Evolutionary conservation across 2,329 filamentous ascomycete genomes (phyloP).

Genomic region (Claviceps purpurea): DNA sequence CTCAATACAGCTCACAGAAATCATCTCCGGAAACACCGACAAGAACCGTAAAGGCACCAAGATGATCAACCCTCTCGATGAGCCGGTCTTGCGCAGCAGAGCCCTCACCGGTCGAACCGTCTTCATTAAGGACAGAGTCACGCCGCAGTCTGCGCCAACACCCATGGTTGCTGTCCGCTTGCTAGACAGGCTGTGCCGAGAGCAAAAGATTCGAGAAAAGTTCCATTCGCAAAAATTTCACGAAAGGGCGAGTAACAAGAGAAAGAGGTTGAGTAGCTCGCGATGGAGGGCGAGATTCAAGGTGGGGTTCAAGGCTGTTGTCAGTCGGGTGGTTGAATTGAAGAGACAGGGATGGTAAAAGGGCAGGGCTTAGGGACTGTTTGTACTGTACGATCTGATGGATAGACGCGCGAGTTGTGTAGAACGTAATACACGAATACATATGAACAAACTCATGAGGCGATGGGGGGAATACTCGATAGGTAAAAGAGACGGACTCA

Average conservation of each 20-base stretch:
- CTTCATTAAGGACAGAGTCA: constrained; percentile 19
- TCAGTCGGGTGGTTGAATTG: constrained; percentile 53
- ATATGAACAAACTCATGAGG: neutral
- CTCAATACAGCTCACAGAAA: constrained; percentile 20
- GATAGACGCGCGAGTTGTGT: neutral
- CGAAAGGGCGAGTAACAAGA: constrained; percentile 62
- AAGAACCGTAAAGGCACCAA: constrained; percentile 11
- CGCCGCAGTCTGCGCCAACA: constrained; percentile 22
- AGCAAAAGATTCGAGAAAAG: constrained; percentile 47
- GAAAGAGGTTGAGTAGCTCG: constrained; percentile 59
- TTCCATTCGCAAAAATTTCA: constrained; percentile 51
- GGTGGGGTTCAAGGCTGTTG: constrained; percentile 50
- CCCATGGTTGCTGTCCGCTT: constrained; percentile 30
- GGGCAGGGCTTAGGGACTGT: neutral
- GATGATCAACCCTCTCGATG: constrained; percentile 13
- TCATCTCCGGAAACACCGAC: constrained; percentile 20
- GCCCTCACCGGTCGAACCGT: constrained; percentile 26
- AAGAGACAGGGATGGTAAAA: constrained; percentile 64
- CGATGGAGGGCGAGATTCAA: constrained; percentile 59
- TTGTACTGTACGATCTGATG: constrained; percentile 1
- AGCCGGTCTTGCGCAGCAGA: constrained; percentile 17
- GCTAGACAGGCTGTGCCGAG: constrained; percentile 23
- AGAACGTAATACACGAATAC: neutral
- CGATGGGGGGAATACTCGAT: neutral
- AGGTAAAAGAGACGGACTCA: neutral